These are phyloP conservation scores for Cyberlindnera misumaiensis DNA, from an alignment of 805 yeast genomes.

Conservation along the genomic window DNA sequence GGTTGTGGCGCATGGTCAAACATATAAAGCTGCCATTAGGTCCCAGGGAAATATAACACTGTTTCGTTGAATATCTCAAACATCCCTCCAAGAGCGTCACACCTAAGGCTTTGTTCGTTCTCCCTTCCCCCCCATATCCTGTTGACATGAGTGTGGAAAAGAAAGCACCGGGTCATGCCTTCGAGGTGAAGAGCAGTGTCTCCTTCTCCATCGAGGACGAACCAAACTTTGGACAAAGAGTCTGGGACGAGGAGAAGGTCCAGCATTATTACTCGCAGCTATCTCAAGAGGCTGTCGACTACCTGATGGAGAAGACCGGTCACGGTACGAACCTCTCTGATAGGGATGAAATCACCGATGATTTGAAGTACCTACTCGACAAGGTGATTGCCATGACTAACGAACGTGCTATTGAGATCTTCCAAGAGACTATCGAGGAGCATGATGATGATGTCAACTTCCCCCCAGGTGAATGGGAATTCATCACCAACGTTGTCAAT, in stretches of 20 bases:
- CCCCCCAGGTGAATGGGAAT: constrained; percentile 23
- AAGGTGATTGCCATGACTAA: constrained; percentile 20
- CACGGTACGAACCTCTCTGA: constrained; percentile 11
- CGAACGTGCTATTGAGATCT: constrained; percentile 16
- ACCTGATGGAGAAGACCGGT: constrained; percentile 12
- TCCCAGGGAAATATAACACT: too few species aligned
- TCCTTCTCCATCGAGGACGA: background rate
- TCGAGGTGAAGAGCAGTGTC: too few species aligned
- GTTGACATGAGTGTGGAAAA: too few species aligned
- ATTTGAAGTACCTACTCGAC: constrained; percentile 10
- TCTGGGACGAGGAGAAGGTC: constrained; percentile 10
- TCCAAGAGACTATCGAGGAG: constrained; percentile 32
- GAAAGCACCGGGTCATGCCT: too few species aligned
- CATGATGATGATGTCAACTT: constrained; percentile 45
- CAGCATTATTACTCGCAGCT: constrained; percentile 6
- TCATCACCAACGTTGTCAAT: constrained; percentile 1
- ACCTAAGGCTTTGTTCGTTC: too few species aligned
- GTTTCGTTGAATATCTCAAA: too few species aligned
- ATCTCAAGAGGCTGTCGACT: constrained; percentile 2
- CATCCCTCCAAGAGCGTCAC: too few species aligned
- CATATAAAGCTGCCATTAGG: too few species aligned
- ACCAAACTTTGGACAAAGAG: background rate
- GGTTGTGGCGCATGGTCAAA: too few species aligned
- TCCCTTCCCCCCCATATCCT: too few species aligned
- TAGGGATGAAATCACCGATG: constrained; percentile 6